Percentiles rank a stretch among this genome's conserved stretches.
Conservation (phyloP, 805 yeast genomes). For the Spencermartinsiella europaea region DNA sequence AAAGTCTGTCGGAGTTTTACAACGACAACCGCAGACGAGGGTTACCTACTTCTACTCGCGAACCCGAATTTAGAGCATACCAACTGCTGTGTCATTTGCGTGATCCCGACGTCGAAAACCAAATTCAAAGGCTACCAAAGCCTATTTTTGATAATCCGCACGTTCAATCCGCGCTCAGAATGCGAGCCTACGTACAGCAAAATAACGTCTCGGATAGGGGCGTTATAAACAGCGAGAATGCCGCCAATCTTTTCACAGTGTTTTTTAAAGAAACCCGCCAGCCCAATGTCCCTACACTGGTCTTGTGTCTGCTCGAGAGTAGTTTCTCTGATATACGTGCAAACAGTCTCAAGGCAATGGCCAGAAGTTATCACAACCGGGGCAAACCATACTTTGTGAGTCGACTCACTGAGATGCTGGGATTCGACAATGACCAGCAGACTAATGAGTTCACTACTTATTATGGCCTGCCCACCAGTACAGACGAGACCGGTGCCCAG, state of each 20-base stretch:
- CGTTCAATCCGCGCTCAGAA: slow-evolving; percentile 66
- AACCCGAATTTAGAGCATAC: slow-evolving; percentile 90
- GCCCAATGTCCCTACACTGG: slow-evolving; percentile 28
- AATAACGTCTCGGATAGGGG: slow-evolving; percentile 38
- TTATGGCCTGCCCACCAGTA: slow-evolving; percentile 48
- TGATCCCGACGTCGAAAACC: slow-evolving; percentile 81
- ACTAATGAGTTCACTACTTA: slow-evolving; percentile 53
- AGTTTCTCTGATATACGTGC: slow-evolving; percentile 76
- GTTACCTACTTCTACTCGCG: slow-evolving; percentile 47
- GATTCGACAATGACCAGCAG: slow-evolving; percentile 59
- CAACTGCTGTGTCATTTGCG: slow-evolving; percentile 71
- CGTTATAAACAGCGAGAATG: slow-evolving; percentile 53
- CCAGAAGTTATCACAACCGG: slow-evolving; percentile 61
- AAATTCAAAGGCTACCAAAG: slow-evolving; percentile 61
- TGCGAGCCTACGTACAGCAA: slow-evolving; percentile 63
- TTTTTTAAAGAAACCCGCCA: slow-evolving; percentile 35
- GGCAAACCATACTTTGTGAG: slow-evolving; percentile 58
- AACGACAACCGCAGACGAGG: slow-evolving; percentile 70
- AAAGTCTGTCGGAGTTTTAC: slow-evolving; percentile 83
- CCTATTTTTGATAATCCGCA: slow-evolving; percentile 46
- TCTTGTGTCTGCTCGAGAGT: slow-evolving; percentile 61
- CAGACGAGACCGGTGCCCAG: slow-evolving; percentile 31
- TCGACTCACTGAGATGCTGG: slow-evolving; percentile 47
- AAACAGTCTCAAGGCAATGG: slow-evolving; percentile 62
- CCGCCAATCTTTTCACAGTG: slow-evolving; percentile 63